Base-by-base conservation (phyloP, 1,284 basidiomycete species). In the Microbotryomycetes sp. region DNA sequence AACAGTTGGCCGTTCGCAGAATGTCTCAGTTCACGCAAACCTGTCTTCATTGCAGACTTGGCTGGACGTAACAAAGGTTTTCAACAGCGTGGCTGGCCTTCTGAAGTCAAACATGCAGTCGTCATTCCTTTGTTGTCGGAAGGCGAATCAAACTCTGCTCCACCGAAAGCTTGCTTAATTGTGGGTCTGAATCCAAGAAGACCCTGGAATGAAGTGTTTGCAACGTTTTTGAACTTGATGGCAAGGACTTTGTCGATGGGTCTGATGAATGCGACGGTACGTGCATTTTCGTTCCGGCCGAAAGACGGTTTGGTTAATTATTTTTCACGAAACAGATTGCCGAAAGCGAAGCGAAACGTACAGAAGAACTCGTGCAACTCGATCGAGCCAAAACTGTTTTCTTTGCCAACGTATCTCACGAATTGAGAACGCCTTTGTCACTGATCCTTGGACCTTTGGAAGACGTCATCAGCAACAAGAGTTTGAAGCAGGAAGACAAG, bases 361-460 rank as follows among this genome's bases (percentile, higher is more conserved):
- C 77, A 1, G 75, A 78, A 19, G 77, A 78, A 42, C 72, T 78
- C 6, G 74, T 76, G 7, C 70, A 72, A 3, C 69, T 80, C n/a
- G 77, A 79, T 51, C 66, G 76, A n/a, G 76, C 58, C 23, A 64
- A 64, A 49, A 73, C 68, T 26, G 32, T 71, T 30, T 67, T 76
- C 29, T 75, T 76, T 65, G 74, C 74, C 16, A 76, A 75, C 59
- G 71, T 77, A 54, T 73, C 70, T 4, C 77, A 78, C 64, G 77
- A 79, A 65, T 69, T 79, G 6, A 59, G 77, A 2, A 78, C 77
- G 4, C 78, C 78, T 0, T 66, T 78, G 2, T 76, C 76, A 0
- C 67, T 79, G 4, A 75, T 79, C 19, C 54, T 71, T 9, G 70
- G 65, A 0, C 71, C 71, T 4, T 56, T 72, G 42, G 65, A 64